Percentiles rank a stretch among this genome's conserved stretches.
These are phyloP conservation scores for Dichotomopilus funicola DNA, from an alignment of 2,329 filamentous ascomycete genomes.

Conservation along the genomic window DNA sequence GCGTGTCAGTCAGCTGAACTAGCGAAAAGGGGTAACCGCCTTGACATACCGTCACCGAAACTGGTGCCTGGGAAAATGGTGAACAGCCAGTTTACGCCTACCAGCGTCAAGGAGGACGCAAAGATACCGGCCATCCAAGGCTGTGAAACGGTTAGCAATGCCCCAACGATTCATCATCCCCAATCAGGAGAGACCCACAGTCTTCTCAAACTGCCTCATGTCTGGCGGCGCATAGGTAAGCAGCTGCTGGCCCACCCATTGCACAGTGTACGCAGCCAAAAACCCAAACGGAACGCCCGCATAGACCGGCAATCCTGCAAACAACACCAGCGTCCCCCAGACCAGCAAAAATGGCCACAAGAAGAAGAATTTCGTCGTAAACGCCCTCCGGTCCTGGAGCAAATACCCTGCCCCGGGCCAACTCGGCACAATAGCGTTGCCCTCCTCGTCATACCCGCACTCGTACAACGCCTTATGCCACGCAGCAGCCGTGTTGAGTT, in stretches of 20 bases:
- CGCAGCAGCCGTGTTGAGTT: constrained; percentile 77
- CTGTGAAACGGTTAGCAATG: constrained; percentile 36
- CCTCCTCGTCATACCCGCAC: constrained; percentile 76
- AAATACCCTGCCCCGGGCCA: constrained; percentile 69
- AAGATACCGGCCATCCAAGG: constrained; percentile 94
- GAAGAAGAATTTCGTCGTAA: constrained; percentile 83
- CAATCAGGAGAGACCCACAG: constrained; percentile 45
- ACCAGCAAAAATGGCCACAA: constrained; percentile 78
- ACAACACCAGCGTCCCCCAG: constrained; percentile 61
- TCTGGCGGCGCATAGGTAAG: constrained; percentile 78
- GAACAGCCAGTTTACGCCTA: constrained; percentile 68
- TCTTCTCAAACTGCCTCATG: constrained; percentile 85
- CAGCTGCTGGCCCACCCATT: constrained; percentile 70
- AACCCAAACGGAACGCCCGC: constrained; percentile 67
- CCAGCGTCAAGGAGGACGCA: constrained; percentile 75
- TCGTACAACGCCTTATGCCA: constrained; percentile 81
- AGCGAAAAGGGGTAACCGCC: too few species aligned
- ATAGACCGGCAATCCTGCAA: constrained; percentile 69
- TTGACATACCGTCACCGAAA: constrained; percentile 45
- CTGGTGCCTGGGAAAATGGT: constrained; percentile 54
- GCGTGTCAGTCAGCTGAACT: not conserved
- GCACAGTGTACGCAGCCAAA: constrained; percentile 60
- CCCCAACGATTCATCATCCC: constrained; percentile 8
- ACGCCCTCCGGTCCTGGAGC: constrained; percentile 67
- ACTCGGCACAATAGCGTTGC: constrained; percentile 59